phyloP scores from a whole-genome alignment of 78 protist genomes.

The Chrysochromulina parva region DNA sequence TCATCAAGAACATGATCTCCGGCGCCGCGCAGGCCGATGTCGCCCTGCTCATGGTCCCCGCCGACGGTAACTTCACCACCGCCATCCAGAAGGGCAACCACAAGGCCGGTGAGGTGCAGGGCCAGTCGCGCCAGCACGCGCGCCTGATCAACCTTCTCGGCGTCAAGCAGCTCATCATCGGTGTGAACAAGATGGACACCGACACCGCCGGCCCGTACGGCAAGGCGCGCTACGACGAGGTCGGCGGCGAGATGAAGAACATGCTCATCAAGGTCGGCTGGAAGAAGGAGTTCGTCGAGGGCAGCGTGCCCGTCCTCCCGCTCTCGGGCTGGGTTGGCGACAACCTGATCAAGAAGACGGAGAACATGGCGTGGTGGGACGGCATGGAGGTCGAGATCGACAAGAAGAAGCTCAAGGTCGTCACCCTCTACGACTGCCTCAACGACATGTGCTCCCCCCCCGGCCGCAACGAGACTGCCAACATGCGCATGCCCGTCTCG shows the following conservation, averaged over 20 bases:
- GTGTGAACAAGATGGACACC: conserved; percentile 71
- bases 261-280: conserved; percentile 69
- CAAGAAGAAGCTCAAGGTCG: conserved; percentile 25
- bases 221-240: conserved; percentile 68
- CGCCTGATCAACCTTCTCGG: conserved; percentile 66
- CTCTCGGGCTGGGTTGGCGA: conserved; percentile 77
- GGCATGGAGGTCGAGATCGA: conserved; percentile 37
- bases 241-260: conserved; percentile 51
- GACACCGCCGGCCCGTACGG: conserved; percentile 48
- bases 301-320: conserved; percentile 65
- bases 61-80: conserved; percentile 65
- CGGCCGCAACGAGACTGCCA: conserved; percentile 31
- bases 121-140: conserved; percentile 79
- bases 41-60: conserved; percentile 65
- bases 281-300: conserved; percentile 55
- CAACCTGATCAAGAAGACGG: conserved; percentile 58
- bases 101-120: conserved; percentile 64
- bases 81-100: conserved; percentile 67
- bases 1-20: conserved; percentile 99
- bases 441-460: conserved; percentile 61
- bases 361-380: conserved; percentile 68
- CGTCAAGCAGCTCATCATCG: conserved; percentile 58
- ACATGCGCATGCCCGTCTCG: conserved; percentile 63
- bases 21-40: conserved; percentile 95
- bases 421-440: conserved; percentile 52